Evolutionary conservation across 139 green algal species (phyloP).

Genomic region (Coelastrella sp.): DNA sequence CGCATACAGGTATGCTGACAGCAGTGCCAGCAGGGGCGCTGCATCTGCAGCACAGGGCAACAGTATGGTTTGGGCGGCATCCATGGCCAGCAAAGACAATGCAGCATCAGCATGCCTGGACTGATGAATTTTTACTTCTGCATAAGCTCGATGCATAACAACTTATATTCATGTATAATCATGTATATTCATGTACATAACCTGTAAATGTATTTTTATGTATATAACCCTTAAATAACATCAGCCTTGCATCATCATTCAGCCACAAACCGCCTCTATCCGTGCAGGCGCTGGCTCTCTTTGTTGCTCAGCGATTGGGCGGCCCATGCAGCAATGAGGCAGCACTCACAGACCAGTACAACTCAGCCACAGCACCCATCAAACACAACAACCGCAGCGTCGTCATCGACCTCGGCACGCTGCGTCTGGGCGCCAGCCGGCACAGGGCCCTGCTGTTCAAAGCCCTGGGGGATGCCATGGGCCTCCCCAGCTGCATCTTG

Average conservation of each 20-base stretch:
- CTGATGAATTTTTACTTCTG: too few species aligned
- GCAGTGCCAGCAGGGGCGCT: not conserved
- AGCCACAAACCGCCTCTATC: not conserved
- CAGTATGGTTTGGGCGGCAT: not conserved
- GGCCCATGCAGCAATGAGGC: constrained; percentile 44
- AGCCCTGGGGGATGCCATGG: constrained; percentile 74
- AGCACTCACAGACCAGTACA: constrained; percentile 29
- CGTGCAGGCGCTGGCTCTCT: constrained; percentile 60
- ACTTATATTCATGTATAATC: too few species aligned
- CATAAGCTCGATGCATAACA: too few species aligned
- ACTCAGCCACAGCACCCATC: not conserved
- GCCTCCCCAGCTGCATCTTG: constrained; percentile 72
- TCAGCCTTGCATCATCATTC: not conserved
- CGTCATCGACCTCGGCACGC: constrained; percentile 71
- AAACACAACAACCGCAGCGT: constrained; percentile 51
- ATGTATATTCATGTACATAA: too few species aligned
- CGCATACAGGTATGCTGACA: constrained; percentile 16
- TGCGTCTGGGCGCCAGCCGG: constrained; percentile 67
- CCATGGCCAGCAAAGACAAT: too few species aligned
- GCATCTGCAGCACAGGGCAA: not conserved
- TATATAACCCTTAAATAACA: too few species aligned
- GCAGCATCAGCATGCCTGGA: not conserved
- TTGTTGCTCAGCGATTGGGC: constrained; percentile 64
- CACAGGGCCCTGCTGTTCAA: constrained; percentile 94
- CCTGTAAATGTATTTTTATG: too few species aligned